Base-by-base conservation (phyloP, 2,329 filamentous ascomycete species). In the Nothophoma quercina region DNA sequence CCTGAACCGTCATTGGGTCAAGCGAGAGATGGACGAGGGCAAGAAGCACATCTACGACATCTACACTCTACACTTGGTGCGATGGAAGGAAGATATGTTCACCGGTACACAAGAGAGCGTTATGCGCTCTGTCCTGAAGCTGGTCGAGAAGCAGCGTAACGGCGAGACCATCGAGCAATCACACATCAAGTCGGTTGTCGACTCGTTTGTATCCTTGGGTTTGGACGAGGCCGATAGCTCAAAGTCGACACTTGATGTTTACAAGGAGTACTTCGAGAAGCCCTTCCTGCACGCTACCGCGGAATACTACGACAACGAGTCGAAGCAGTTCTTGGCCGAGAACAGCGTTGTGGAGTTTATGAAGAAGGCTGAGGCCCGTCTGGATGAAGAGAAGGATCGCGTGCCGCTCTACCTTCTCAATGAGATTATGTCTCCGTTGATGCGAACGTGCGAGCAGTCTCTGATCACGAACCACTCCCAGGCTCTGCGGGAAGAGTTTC, bases 261-360 rank as follows among this genome's bases (percentile, higher is more conserved):
- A 99, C 79, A 86, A 93, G 64, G 88, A 83, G 73, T 90, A 92
- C 77, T 99, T 99, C 70, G 93, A 99, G 78, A 86, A 85, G 67
- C 95, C 96, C 0, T 99, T 97, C 82, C 83, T 99, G 44, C 82
- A 83, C 5, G 91, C 92, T 3, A 99, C 95, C 8, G 86, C 85
- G 64, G 78, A 82, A 23, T 99, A 96, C 78, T 99, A 99, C 74
- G 83, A 91, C 64, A 87, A 89, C 36, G 96, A 99, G 74, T 98
- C 95, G 16, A 91, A 91, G 66, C 89, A 92, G 59, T 99, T 99
- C 71, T 86, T 99, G 26, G 90, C 92, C 9, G 93, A 98, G 75
- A 99, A 99, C 73, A 96, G 90, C 59, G 92, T 99, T 4, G 93
- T 99, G 26, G 95, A 99, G 71, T 99, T 98, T 78, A 98, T 99